Percentiles rank a stretch among this genome's conserved stretches.
phyloP scores from a whole-genome alignment of 352 stramenopile genomes.

The Globisporangium recalcitrans region DNA sequence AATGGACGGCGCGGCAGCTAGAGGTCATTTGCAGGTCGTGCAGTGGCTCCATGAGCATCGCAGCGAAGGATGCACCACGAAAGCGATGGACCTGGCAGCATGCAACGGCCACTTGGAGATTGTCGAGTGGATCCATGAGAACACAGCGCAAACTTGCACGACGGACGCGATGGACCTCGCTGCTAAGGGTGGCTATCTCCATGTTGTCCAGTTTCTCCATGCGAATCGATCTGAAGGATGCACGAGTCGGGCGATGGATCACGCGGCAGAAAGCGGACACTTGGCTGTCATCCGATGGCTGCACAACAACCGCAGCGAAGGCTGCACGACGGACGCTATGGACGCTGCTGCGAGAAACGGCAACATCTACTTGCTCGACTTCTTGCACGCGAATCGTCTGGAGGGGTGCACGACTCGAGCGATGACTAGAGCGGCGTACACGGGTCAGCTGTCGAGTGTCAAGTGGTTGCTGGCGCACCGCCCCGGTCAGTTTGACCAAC shows the following conservation, averaged over 20 bases:
- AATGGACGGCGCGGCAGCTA: slow-evolving; percentile 34
- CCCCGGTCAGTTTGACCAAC: slow-evolving; percentile 20
- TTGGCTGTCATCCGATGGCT: slow-evolving; percentile 38
- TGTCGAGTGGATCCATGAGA: slow-evolving; percentile 36
- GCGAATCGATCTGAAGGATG: slow-evolving; percentile 32
- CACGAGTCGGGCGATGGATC: slow-evolving; percentile 38
- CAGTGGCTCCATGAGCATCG: slow-evolving; percentile 40
- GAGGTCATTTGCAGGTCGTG: slow-evolving; percentile 36
- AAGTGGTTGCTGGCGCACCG: slow-evolving; percentile 26
- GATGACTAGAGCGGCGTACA: slow-evolving; percentile 25
- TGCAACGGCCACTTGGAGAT: slow-evolving; percentile 41
- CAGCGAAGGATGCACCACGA: slow-evolving; percentile 33
- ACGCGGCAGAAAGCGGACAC: slow-evolving; percentile 38
- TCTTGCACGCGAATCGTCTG: slow-evolving; percentile 20
- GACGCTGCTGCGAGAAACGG: slow-evolving; percentile 35
- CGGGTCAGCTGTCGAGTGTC: slow-evolving; percentile 29
- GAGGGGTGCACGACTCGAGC: slow-evolving; percentile 26
- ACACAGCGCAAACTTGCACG: slow-evolving; percentile 32
- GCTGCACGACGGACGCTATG: slow-evolving; percentile 41
- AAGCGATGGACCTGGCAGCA: slow-evolving; percentile 56
- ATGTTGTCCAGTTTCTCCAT: slow-evolving; percentile 35
- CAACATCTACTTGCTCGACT: slow-evolving; percentile 30
- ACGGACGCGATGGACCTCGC: slow-evolving; percentile 38
- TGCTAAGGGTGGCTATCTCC: slow-evolving; percentile 28
- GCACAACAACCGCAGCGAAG: slow-evolving; percentile 27